Evolutionary conservation across 805 yeast genomes (phyloP), one percentile per base, ranked within the genome.

Genomic region (Sugiyamaella marilandica): DNA sequence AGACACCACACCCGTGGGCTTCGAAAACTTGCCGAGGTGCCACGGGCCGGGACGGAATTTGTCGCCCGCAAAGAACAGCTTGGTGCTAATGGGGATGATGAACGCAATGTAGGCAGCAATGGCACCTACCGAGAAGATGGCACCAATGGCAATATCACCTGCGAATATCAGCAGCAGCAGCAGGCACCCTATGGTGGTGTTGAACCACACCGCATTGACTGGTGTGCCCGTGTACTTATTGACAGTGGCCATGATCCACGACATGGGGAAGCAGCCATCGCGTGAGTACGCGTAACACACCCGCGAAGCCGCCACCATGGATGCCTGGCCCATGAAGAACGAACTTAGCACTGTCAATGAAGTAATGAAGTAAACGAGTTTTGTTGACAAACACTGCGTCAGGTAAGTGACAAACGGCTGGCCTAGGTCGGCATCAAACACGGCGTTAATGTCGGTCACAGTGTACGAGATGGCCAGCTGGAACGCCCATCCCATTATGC

Each of bases 41-140:
- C 86, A 83, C 4, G 88, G 88, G 2, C 89, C 89, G 1, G 79
- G 80, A 56, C 69, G 69, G 70, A 83, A 84, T 0, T 72, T 67
- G 36, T 75, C 69, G 52, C 78, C 68, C 2, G 82, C 76, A 60
- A 76, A 78, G 2, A 83, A 77, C 60, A 81, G 77, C 62, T 81
- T 79, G 53, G 83, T 73, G 8, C 80, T 61, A 16, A 83, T 79
- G 10, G 89, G 89, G 59, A 80, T 70, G n/a, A 80, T 74, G 68
- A 83, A 84, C 2, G 88, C 83, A 53, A 83, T 75, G 61, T 82
- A 82, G 0, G 85, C 80, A 11, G 85, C 79, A 61, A 83, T 82
- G 44, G 87, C 87, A 32, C 87, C 86, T 46, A 84, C 85, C 1
- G 87, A 81, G 70, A 84, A 84, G 55, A 83, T 82, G 41, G 89